Evolutionary conservation across 1,139 yeast species (phyloP).

Genomic region (Yamadazyma sp.): DNA sequence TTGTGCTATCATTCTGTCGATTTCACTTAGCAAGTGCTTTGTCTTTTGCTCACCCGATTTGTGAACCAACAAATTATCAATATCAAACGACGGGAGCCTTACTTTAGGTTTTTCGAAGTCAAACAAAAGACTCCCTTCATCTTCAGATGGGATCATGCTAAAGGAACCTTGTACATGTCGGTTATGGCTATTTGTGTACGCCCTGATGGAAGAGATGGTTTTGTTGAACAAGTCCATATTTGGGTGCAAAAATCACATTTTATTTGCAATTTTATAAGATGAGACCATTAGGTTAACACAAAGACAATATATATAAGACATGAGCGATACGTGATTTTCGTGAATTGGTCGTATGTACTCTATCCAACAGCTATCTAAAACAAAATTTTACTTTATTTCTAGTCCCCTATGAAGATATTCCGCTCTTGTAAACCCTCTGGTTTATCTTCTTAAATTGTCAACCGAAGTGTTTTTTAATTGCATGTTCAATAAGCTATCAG

Average conservation of each 20-base stretch:
- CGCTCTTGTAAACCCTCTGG: too few species aligned
- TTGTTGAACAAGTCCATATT: conserved; percentile 2
- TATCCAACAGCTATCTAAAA: not conserved
- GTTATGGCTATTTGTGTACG: not conserved
- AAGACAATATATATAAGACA: not conserved
- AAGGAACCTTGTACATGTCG: not conserved
- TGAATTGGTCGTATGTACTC: too few species aligned
- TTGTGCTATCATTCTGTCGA: conserved; percentile 8
- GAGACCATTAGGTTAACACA: too few species aligned
- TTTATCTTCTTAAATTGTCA: conserved; percentile 13
- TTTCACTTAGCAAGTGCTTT: conserved; percentile 4
- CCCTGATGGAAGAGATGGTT: not conserved
- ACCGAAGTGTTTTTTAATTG: conserved; percentile 18
- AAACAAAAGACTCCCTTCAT: not conserved
- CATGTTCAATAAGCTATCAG: conserved; percentile 20
- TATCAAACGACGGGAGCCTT: conserved; percentile 9
- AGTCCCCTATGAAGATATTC: too few species aligned
- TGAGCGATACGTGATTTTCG: too few species aligned
- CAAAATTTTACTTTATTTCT: not conserved
- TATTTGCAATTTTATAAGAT: too few species aligned
- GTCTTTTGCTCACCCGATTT: conserved; percentile 4
- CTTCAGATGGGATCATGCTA: not conserved
- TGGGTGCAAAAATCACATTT: conserved; percentile 1
- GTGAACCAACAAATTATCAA: conserved; percentile 7
- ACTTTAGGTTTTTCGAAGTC: not conserved